A percentile compares a stretch with the other conserved stretches of the same genome.
These are phyloP conservation scores for Aspergillus chevalieri DNA, from an alignment of 2,329 filamentous ascomycete species.

Conservation along the genomic window DNA sequence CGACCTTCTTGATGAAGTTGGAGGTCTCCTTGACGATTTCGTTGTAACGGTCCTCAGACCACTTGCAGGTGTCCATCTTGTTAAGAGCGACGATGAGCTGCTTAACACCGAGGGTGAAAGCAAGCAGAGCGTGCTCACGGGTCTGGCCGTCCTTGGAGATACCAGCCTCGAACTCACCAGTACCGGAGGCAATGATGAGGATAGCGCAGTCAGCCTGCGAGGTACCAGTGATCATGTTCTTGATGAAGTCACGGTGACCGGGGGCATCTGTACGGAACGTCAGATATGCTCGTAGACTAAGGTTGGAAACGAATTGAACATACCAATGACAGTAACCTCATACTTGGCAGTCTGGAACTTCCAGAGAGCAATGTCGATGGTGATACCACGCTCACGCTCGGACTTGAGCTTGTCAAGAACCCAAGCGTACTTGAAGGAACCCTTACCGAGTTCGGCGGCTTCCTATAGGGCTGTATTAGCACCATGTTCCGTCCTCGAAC, in stretches of 20 bases:
- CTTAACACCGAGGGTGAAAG: constrained; percentile 99
- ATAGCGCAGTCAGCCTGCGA: constrained; percentile 99
- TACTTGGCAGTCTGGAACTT: constrained; percentile 99
- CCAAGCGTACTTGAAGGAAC: constrained; percentile 99
- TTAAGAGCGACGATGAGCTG: constrained; percentile 99
- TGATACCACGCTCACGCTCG: constrained; percentile 99
- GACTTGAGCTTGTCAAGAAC: constrained; percentile 99
- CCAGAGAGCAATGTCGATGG: constrained; percentile 99
- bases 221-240: constrained; percentile 99
- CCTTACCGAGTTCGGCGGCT: constrained; percentile 98
- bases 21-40: constrained; percentile 99
- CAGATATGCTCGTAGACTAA: no score
- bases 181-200: constrained; percentile 99
- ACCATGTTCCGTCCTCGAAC: constrained; percentile 1
- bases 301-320: constrained; percentile 25
- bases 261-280: constrained; percentile 64
- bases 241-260: constrained; percentile 99
- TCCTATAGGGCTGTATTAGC: constrained; percentile 55
- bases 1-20: constrained; percentile 99
- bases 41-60: constrained; percentile 91
- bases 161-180: constrained; percentile 99
- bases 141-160: constrained; percentile 99
- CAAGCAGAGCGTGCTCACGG: constrained; percentile 99
- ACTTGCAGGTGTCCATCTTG: constrained; percentile 99
- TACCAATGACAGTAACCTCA: constrained; percentile 96